A percentile compares a stretch with the other conserved stretches of the same genome.
Conservation (phyloP, 1,284 basidiomycete genomes). For the Sporisorium reilianum region DNA sequence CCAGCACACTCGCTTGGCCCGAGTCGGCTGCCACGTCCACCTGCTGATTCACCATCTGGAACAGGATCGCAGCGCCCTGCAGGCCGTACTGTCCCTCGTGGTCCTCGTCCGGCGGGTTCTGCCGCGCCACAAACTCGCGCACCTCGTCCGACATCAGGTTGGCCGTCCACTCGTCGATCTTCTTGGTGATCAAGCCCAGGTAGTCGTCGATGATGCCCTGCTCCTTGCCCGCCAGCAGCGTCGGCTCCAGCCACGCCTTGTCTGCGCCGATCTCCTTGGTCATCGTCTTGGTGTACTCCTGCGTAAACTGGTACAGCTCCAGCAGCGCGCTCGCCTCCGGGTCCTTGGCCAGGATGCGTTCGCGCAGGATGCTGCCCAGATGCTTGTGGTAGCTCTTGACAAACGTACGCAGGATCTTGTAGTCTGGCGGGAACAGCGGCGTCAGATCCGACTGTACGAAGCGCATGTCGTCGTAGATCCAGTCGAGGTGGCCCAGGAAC, state of each 20-base stretch:
- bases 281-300: constrained; percentile 95
- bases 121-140: constrained; percentile 83
- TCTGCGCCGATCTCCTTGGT: constrained; percentile 85
- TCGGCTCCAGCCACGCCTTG: constrained; percentile 72
- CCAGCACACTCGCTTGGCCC: constrained; percentile 91
- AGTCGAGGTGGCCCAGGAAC: constrained; percentile 84
- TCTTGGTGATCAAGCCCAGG: constrained; percentile 88
- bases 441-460: constrained; percentile 87
- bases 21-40: constrained; percentile 94
- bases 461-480: constrained; percentile 95
- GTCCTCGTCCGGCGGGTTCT: constrained; percentile 87
- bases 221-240: constrained; percentile 89
- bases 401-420: constrained; percentile 85
- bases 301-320: constrained; percentile 89
- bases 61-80: constrained; percentile 92
- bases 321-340: constrained; percentile 89
- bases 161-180: constrained; percentile 95
- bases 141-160: constrained; percentile 94
- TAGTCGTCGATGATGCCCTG: constrained; percentile 96
- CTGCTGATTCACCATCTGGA: constrained; percentile 97
- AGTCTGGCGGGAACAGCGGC: constrained; percentile 91
- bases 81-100: constrained; percentile 90
- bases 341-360: constrained; percentile 77
- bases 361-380: constrained; percentile 82
- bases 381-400: constrained; percentile 92